Percentiles rank a stretch among this genome's conserved stretches.
Conservation (phyloP, 805 yeast genomes). For the Yarrowia hollandica region DNA sequence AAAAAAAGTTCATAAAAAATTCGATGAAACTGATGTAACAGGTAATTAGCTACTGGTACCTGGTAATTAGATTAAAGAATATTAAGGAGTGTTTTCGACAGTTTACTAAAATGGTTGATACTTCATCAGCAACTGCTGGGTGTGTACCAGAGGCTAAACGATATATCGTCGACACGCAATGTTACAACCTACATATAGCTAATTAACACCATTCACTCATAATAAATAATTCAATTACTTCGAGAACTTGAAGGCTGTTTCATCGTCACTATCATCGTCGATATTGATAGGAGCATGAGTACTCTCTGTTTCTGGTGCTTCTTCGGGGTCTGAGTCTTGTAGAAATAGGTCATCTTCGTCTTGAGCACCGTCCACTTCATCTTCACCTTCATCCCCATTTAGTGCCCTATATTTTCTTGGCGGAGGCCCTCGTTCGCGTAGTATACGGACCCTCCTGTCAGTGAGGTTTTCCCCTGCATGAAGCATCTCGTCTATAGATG, state of each 20-base stretch:
- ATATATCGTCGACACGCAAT: too few species aligned
- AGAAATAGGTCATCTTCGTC: background rate
- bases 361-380: background rate
- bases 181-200: too few species aligned
- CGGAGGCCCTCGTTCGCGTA: background rate
- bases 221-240: constrained; percentile 6
- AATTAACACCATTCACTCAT: too few species aligned
- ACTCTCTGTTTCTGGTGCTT: background rate
- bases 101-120: too few species aligned
- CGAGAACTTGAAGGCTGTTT: constrained; percentile 15
- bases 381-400: background rate
- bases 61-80: too few species aligned
- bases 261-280: constrained; percentile 23
- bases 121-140: too few species aligned
- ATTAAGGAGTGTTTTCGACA: too few species aligned
- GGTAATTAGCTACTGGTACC: too few species aligned
- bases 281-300: background rate
- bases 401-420: constrained; percentile 3
- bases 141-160: too few species aligned
- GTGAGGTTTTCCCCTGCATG: constrained; percentile 2
- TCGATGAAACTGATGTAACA: too few species aligned
- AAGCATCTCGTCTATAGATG: constrained; percentile 1
- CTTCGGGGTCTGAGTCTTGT: constrained; percentile 1
- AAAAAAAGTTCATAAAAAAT: too few species aligned
- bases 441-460: constrained; percentile 7